These are phyloP conservation scores for Thielaviopsis populi DNA, from an alignment of 2,329 filamentous ascomycete species.

Conservation along the genomic window DNA sequence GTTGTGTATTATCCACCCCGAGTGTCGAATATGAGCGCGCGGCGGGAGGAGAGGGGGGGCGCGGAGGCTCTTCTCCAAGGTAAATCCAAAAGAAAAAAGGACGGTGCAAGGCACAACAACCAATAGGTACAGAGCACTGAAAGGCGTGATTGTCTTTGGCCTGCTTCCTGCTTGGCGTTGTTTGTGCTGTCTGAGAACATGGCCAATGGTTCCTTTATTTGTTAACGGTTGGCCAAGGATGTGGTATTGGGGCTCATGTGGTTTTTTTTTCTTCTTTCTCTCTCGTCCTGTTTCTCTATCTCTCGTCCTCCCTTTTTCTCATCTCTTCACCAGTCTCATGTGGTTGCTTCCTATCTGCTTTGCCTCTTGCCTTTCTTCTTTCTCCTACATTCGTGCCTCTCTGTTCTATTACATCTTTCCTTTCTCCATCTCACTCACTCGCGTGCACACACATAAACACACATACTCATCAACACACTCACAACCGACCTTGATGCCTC, in stretches of 20 bases:
- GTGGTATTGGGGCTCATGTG: constrained; percentile 4
- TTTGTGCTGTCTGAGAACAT: not conserved
- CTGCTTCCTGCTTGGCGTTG: not conserved
- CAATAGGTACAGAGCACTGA: not conserved
- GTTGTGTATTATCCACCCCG: not conserved
- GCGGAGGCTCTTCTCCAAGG: not conserved
- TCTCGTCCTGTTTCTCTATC: not conserved
- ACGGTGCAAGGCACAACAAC: not conserved
- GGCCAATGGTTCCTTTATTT: not conserved
- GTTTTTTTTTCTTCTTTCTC: not conserved
- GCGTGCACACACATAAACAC: not conserved
- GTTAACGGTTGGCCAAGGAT: not conserved
- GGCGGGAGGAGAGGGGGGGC: too few relatives aligned
- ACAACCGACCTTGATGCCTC: not conserved
- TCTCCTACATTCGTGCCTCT: constrained; percentile 1
- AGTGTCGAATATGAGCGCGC: not conserved
- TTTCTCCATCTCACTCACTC: not conserved
- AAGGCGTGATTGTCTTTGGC: not conserved
- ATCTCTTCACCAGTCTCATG: not conserved
- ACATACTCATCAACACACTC: too few relatives aligned
- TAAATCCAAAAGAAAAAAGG: not conserved
- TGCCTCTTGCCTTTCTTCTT: not conserved
- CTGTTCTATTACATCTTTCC: not conserved
- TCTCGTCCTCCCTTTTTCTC: not conserved
- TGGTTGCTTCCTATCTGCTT: constrained; percentile 5